phyloP scores from a whole-genome alignment of 495 filamentous ascomycete species.

The Gamarada debralockiae region DNA sequence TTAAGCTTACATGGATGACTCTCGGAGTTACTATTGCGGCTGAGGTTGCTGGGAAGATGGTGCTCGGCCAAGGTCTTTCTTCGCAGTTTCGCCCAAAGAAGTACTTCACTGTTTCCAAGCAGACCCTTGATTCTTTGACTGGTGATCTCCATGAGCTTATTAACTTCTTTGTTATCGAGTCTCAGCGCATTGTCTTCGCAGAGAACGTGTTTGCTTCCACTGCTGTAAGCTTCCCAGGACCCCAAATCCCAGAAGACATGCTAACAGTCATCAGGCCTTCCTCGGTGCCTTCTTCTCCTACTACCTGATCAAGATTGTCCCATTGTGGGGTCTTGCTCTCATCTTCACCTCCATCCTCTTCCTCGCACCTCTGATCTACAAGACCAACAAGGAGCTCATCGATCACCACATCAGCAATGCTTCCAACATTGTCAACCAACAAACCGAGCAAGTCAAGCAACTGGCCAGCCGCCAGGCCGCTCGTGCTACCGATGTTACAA shows the following conservation, averaged over 20 bases:
- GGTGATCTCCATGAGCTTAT: slow-evolving; percentile 87
- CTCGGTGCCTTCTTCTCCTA: slow-evolving; percentile 79
- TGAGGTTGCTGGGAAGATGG: slow-evolving; percentile 71
- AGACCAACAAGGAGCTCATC: slow-evolving; percentile 89
- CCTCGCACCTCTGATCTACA: slow-evolving; percentile 85
- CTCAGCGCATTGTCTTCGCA: slow-evolving; percentile 89
- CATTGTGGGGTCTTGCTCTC: slow-evolving; percentile 86
- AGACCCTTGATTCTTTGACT: slow-evolving; percentile 72
- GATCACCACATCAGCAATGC: slow-evolving; percentile 75
- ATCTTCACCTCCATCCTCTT: slow-evolving; percentile 73
- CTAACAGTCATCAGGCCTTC: slow-evolving; percentile 57
- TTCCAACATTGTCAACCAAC: slow-evolving; percentile 67
- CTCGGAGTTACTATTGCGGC: slow-evolving; percentile 64
- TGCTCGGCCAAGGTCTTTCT: slow-evolving; percentile 74
- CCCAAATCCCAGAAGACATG: background rate
- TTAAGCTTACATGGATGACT: slow-evolving; percentile 75
- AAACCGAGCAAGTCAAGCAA: slow-evolving; percentile 76
- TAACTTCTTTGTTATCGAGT: slow-evolving; percentile 97
- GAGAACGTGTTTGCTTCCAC: slow-evolving; percentile 84
- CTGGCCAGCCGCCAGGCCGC: slow-evolving; percentile 79
- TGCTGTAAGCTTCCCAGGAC: slow-evolving; percentile 62
- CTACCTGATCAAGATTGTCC: slow-evolving; percentile 89
- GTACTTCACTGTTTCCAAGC: slow-evolving; percentile 88
- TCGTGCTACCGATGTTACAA: slow-evolving; percentile 69
- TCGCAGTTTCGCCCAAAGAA: slow-evolving; percentile 83